Base-by-base conservation (phyloP, 345 rosid species). In the Pseudoturritis turrita region DNA sequence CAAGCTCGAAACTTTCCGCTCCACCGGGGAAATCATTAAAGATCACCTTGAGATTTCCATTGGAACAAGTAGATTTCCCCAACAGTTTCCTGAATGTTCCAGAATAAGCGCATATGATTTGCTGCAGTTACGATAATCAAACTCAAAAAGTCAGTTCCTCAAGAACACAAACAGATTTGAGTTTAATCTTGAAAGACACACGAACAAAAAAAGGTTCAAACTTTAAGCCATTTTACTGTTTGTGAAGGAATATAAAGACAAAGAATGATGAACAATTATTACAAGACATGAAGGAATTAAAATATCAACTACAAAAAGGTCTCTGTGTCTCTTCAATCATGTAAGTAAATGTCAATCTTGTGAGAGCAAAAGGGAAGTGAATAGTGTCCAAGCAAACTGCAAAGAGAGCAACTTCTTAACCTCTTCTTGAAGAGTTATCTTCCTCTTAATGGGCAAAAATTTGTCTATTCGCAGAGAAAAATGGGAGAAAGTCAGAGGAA, bases 1-100 rank as follows among this genome's bases (percentile, higher is more conserved):
- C 47, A 51, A 89, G 86, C 84, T 91, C 96, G 62, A 95, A 91
- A 75, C 86, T 68, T 69, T 81, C 86, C 0, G 90, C 62, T 25
- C 97, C 97, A 33, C 96, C 97, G 0, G 99, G 97, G 58, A 95
- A 95, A 49, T 89, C 99, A 64, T 86, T 81, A 51, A 95, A 89
- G 72, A 95, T 79, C 61, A 95, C 86, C 69, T 91, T 95, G 37
- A 85, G 79, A 66, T 76, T 76, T 45, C 83, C 72, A 51, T 70
- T 39, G 29, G 81, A 58, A 41, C 66, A 62, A 10, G 77, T 71
- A 45, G 93, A 86, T 78, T 83, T 87, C 23, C 92, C 85, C 62
- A 88, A 80, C 51, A 91, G 68, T 75, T 76, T 87, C 78, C 83
- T 75, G 31, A 95, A 71, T 74, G 83, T 87, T 28, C 88, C 88